Percentiles rank a stretch among this genome's conserved stretches.
Evolutionary conservation across 495 filamentous ascomycete species (phyloP).

Genomic region (Penicillium subrubescens): DNA sequence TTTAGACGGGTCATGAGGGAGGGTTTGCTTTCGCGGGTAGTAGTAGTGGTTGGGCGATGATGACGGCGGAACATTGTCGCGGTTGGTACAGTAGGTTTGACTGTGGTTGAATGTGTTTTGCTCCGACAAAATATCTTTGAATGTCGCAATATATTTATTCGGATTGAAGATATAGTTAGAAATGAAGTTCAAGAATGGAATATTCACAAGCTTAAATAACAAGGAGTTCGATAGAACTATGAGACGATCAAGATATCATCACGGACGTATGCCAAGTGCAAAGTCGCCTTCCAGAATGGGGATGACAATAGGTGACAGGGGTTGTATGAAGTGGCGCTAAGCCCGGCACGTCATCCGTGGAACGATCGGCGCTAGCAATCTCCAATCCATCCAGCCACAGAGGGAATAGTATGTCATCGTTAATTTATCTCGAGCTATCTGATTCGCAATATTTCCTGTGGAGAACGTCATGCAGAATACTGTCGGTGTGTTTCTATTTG

Average conservation of each 20-base stretch:
- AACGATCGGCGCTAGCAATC: constrained; percentile 32
- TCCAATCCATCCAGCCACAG: not conserved
- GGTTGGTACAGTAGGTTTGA: not conserved
- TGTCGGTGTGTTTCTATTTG: not conserved
- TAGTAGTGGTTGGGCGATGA: constrained; percentile 26
- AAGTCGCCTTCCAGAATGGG: constrained; percentile 12
- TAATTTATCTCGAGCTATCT: not conserved
- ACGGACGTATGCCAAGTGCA: constrained; percentile 24
- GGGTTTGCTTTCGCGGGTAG: constrained; percentile 53
- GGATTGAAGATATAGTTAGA: not conserved
- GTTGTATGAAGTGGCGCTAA: constrained; percentile 16
- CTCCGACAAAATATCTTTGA: not conserved
- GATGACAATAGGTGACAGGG: not conserved
- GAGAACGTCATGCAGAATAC: not conserved
- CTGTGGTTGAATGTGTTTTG: no score
- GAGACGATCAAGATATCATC: not conserved
- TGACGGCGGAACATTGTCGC: constrained; percentile 33
- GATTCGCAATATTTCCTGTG: not conserved
- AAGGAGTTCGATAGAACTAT: not conserved
- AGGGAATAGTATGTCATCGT: not conserved
- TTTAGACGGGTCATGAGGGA: constrained; percentile 33
- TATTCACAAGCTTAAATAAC: constrained; percentile 8
- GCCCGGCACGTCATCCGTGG: constrained; percentile 26
- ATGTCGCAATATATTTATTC: not conserved
- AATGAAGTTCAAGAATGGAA: not conserved